These are phyloP conservation scores for Teratosphaeria gauchensis DNA, from an alignment of 2,329 filamentous ascomycete species.

Conservation along the genomic window DNA sequence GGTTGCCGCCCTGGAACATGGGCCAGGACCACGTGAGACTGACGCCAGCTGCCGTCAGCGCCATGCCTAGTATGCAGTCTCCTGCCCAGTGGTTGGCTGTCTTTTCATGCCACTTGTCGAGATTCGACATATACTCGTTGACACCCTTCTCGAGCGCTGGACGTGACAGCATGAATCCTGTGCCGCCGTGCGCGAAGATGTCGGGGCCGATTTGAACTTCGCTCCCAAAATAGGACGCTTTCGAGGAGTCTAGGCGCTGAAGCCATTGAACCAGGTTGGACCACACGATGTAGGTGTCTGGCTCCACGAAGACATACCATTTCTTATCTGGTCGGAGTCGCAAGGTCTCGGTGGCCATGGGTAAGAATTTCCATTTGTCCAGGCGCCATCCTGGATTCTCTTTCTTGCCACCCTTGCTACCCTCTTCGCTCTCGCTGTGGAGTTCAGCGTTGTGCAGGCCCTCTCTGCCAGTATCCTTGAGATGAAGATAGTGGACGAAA, in stretches of 20 bases:
- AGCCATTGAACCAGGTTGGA: conserved; percentile 46
- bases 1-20: conserved; percentile 35
- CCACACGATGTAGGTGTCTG: conserved; percentile 49
- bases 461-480: conserved; percentile 22
- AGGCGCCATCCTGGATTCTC: conserved; percentile 26
- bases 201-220: conserved; percentile 39
- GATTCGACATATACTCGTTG: conserved; percentile 31
- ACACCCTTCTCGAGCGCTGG: conserved; percentile 26
- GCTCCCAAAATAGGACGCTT: conserved; percentile 45
- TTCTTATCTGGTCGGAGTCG: conserved; percentile 37
- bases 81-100: conserved; percentile 43
- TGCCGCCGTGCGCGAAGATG: conserved; percentile 33
- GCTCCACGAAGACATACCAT: conserved; percentile 52
- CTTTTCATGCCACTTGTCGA: conserved; percentile 32
- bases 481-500: conserved; percentile 28
- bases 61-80: conserved; percentile 43
- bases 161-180: conserved; percentile 35
- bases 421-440: conserved; percentile 14
- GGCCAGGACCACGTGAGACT: conserved; percentile 33
- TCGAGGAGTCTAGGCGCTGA: conserved; percentile 36
- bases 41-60: conserved; percentile 36
- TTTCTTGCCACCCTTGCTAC: conserved; percentile 15
- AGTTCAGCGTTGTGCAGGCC: conserved; percentile 22
- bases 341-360: conserved; percentile 34
- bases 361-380: conserved; percentile 46